Evolutionary conservation across 768 basidiomycete genomes (phyloP).

Genomic region (Pisolithus microcarpus): DNA sequence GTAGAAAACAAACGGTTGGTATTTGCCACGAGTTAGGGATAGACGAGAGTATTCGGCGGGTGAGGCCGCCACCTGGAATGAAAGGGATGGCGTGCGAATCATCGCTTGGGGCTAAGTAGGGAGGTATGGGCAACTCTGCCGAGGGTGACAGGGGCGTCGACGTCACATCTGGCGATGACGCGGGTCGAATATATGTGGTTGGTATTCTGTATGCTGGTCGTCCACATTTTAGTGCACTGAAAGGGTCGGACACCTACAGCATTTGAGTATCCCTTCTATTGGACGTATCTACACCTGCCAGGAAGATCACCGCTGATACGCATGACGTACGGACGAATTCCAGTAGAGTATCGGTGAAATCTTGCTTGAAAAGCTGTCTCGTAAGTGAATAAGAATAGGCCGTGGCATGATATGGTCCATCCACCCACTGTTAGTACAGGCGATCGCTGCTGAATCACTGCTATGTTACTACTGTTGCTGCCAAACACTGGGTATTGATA

Average conservation of each 20-base stretch:
- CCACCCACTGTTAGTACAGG: constrained; percentile 63
- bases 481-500: constrained; percentile 53
- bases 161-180: constrained; percentile 37
- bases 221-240: background rate
- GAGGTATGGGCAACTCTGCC: constrained; percentile 41
- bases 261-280: constrained; percentile 74
- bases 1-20: constrained; percentile 54
- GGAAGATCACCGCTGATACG: constrained; percentile 49
- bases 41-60: constrained; percentile 56
- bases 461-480: constrained; percentile 38
- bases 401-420: background rate
- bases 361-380: constrained; percentile 57
- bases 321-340: constrained; percentile 47
- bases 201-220: constrained; percentile 42
- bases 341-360: constrained; percentile 52
- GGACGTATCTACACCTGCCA: constrained; percentile 70
- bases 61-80: constrained; percentile 74
- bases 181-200: constrained; percentile 50
- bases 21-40: constrained; percentile 44
- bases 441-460: constrained; percentile 72
- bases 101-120: constrained; percentile 38
- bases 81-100: constrained; percentile 46
- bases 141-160: constrained; percentile 40
- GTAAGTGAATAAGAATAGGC: background rate
- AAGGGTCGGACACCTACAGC: constrained; percentile 40